A percentile compares a stretch with the other conserved stretches of the same genome.
phyloP scores from a whole-genome alignment of 176 grass and related monocot genomes.

The Lolium multiflorum region DNA sequence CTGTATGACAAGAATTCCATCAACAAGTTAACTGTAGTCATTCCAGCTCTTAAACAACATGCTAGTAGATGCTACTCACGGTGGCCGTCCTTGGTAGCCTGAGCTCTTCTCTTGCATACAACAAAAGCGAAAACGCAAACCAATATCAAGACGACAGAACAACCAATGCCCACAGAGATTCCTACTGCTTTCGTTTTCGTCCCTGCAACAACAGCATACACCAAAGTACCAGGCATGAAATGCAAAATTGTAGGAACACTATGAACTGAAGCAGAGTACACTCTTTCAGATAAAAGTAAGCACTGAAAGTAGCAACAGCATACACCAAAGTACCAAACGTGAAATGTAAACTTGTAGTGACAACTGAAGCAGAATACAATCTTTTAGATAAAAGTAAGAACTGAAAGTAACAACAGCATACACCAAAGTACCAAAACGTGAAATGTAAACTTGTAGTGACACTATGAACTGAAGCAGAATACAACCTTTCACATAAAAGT shows the following conservation, averaged over 20 bases:
- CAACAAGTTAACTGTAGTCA: not conserved
- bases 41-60: not conserved
- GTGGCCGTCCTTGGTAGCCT: constrained; percentile 7
- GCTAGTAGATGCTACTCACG: constrained; percentile 38
- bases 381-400: no score
- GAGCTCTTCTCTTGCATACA: constrained; percentile 32
- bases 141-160: constrained; percentile 36
- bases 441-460: not conserved
- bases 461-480: not conserved
- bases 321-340: no score
- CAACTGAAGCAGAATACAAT: no score
- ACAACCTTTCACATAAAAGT: not conserved
- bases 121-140: constrained; percentile 30
- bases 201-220: constrained; percentile 44
- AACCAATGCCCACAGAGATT: constrained; percentile 33
- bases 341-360: no score
- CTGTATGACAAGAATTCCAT: constrained; percentile 23
- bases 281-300: not conserved
- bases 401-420: no score
- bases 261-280: not conserved
- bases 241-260: not conserved
- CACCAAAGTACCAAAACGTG: not conserved
- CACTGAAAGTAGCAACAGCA: not conserved
- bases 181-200: constrained; percentile 24
- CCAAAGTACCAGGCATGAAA: not conserved